Base-by-base conservation (phyloP, 352 stramenopile species). In the Phytophthora parvispora region DNA sequence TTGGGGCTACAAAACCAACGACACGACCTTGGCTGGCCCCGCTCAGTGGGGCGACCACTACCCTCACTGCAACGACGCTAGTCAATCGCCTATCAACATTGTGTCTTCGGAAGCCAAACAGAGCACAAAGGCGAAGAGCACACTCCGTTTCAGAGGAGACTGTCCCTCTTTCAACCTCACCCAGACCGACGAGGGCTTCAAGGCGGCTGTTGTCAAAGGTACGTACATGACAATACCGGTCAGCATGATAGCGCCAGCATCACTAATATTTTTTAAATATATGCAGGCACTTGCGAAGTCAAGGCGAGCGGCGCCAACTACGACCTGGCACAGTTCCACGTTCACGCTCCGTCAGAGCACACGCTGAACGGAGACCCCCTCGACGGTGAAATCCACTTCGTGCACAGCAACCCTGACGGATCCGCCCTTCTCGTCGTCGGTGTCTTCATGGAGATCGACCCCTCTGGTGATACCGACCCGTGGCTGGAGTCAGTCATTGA, bases 291-390 rank as follows among this genome's bases (percentile, higher is more conserved):
- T 18, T 71, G 68, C 22, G 28, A 64, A 18, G 61, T 67, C 18
- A 54, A 25, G 24, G 29, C 43, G 13, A 69, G 69, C n/a, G 40
- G 42, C 6, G 54, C 53, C 7, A 20, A 32, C 4, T 83, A 69
- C 57, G 53, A 68, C 20, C 53, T 86, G 48, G 15, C 58, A 5
- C 77, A 86, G 45, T 76, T 84, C 53, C 80, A 89, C 60, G 24
- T 80, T 25, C 80, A 89, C 54, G 47, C 67, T 43, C 80, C 80
- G 8, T 80, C 69, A 0, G 80, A 89, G 64, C 80, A 89, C 78
- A 85, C 72, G 2, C 10, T 89, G 15, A 67, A 80, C 27, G 80
- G 78, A 32, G 67, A 81, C 9, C 54, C 56, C 6, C 47, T 77
- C 15, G 75, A 81, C 15, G 77, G 68, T 29, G 80, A 86, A 54